Percentiles rank a stretch among this genome's conserved stretches.
phyloP scores from a whole-genome alignment of 2,329 filamentous ascomycete species.

The Rhytidhysteron rufulum region DNA sequence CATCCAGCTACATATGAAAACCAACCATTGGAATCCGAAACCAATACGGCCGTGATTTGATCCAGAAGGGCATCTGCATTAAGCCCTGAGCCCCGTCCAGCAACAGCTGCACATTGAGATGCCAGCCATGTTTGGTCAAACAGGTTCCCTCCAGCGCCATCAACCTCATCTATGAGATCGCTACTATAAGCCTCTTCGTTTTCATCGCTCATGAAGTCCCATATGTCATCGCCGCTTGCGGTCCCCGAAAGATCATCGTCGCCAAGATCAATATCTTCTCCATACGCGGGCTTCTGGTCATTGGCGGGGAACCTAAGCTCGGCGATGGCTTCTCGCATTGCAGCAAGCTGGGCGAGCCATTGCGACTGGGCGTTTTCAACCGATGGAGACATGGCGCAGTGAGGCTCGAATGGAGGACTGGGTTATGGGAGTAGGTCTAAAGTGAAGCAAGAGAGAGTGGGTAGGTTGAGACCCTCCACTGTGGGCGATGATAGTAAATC shows the following conservation, averaged over 20 bases:
- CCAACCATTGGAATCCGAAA: slow-evolving; percentile 54
- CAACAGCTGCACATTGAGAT: slow-evolving; percentile 63
- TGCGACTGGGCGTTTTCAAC: slow-evolving; percentile 51
- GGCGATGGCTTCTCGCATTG: slow-evolving; percentile 83
- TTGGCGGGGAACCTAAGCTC: slow-evolving; percentile 57
- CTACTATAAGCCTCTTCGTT: slow-evolving; percentile 64
- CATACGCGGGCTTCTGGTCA: slow-evolving; percentile 48
- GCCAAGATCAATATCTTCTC: slow-evolving; percentile 58
- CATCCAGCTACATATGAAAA: no score
- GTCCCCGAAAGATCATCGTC: slow-evolving; percentile 61
- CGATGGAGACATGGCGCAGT: slow-evolving; percentile 37
- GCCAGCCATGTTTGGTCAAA: slow-evolving; percentile 69
- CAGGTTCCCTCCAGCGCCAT: slow-evolving; percentile 23
- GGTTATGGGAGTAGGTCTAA: no score
- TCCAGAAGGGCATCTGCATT: slow-evolving; percentile 67
- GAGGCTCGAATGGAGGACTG: no score
- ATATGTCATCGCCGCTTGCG: slow-evolving; percentile 74
- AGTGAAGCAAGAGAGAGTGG: no score
- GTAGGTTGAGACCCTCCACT: no score
- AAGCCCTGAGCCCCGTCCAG: slow-evolving; percentile 62
- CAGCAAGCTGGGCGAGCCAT: slow-evolving; percentile 81
- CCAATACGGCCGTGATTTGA: slow-evolving; percentile 72
- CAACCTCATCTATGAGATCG: slow-evolving; percentile 58
- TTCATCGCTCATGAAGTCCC: slow-evolving; percentile 82
- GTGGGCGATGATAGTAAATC: no score